Percentiles rank a stretch among this genome's conserved stretches.
phyloP scores from a whole-genome alignment of 2,329 filamentous ascomycete genomes.

The Ceratocystis cacaofunesta region DNA sequence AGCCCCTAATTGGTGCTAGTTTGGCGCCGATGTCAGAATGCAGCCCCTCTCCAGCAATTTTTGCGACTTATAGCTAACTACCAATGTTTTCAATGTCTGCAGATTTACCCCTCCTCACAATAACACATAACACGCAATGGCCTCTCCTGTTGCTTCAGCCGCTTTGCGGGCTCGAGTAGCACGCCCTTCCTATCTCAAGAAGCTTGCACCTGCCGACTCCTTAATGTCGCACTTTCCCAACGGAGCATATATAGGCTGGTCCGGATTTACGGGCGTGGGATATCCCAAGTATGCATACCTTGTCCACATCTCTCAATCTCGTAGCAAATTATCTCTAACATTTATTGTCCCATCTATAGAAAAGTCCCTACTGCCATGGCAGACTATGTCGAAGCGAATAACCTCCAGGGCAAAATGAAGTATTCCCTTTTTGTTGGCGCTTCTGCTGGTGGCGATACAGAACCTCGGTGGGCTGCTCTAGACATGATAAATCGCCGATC shows the following conservation, averaged over 20 bases:
- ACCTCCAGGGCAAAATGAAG: conserved; percentile 65
- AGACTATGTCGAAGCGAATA: conserved; percentile 79
- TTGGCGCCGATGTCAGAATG: background rate
- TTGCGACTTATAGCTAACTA: background rate
- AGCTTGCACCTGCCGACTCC: conserved; percentile 66
- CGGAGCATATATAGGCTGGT: conserved; percentile 80
- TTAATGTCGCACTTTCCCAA: conserved; percentile 69
- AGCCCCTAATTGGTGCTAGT: background rate
- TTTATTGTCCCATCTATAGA: background rate
- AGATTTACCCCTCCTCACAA: conserved; percentile 1
- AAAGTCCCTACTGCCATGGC: conserved; percentile 60
- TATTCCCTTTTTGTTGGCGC: conserved; percentile 82
- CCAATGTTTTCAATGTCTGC: conserved; percentile 12
- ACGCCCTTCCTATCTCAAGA: conserved; percentile 63
- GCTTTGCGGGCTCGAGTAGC: conserved; percentile 62
- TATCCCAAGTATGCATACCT: conserved; percentile 51
- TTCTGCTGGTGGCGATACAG: conserved; percentile 78
- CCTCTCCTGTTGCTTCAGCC: conserved; percentile 47
- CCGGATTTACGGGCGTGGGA: conserved; percentile 77
- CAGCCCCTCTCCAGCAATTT: background rate
- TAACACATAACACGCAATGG: conserved; percentile 26
- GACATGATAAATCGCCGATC: conserved; percentile 81
- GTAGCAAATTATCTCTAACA: background rate
- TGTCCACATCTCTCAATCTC: background rate
- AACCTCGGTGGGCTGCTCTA: conserved; percentile 76